phyloP scores from a whole-genome alignment of 441 rosid genomes.

The Kokia cookei region DNA sequence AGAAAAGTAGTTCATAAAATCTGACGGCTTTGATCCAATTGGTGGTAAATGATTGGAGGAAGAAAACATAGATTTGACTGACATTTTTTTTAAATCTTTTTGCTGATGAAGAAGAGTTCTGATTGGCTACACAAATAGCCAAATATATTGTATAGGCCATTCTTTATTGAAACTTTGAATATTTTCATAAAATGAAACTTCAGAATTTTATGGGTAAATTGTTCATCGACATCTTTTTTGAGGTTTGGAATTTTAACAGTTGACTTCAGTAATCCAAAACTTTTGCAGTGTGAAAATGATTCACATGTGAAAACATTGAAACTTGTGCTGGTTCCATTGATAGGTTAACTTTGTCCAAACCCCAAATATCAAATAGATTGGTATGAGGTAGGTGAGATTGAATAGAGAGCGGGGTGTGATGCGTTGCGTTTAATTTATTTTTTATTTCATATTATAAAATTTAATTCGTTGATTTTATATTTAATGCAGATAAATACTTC shows the following conservation, averaged over 20 bases:
- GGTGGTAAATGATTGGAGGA: constrained; percentile 2
- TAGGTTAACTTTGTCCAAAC: not conserved
- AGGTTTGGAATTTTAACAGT: not conserved
- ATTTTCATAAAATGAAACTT: not conserved
- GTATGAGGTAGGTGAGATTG: not conserved
- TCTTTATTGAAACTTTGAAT: not conserved
- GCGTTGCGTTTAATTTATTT: no score
- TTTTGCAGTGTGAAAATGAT: not conserved
- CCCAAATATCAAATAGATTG: not conserved
- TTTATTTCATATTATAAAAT: no score
- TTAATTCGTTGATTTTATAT: no score
- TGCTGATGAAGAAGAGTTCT: not conserved
- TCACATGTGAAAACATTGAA: not conserved
- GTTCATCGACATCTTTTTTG: not conserved
- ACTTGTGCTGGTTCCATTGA: not conserved
- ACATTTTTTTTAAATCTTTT: not conserved
- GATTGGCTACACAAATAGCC: constrained; percentile 15
- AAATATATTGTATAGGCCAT: constrained; percentile 17
- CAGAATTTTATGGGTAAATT: not conserved
- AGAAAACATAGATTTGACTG: not conserved
- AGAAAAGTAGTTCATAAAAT: constrained; percentile 11
- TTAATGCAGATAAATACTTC: no score
- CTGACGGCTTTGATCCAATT: constrained; percentile 23
- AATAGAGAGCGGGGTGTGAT: no score
- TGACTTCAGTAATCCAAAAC: not conserved